Evolutionary conservation across 2,329 filamentous ascomycete genomes (phyloP), one percentile per base, ranked within the genome.

Genomic region (Fusarium sambucinum): DNA sequence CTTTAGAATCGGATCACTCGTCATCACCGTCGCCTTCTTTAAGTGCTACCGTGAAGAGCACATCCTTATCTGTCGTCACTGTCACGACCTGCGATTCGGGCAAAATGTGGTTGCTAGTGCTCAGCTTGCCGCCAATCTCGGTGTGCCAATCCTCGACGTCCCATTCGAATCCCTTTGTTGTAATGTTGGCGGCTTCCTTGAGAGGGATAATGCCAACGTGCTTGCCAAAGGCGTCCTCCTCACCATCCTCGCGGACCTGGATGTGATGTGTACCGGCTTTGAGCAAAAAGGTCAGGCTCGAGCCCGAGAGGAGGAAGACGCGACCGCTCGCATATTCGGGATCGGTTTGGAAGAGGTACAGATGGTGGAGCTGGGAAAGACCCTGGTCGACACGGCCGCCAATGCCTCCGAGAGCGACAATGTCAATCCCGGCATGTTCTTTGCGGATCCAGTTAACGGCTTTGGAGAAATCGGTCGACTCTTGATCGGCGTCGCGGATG

Each of bases 311-410:
- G 11, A 99, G 86, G 79, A 90, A 97, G 68, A 98, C 79, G 27
- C 86, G 81, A 7, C 89, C 89, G 13, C 80, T 71, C 29, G 78
- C 76, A 61, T 87, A 86, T 25, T 75, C 76, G 0, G 84, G 80
- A 44, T 86, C 80, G 13, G 78, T 71, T 74, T 90, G 87, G 77
- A 87, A 89, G 48, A 87, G 78, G 71, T 88, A 94, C 45, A 98
- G 84, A 76, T 97, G 92, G 77, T 97, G 93, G 53, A 99, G 85
- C 73, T 97, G 90, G 59, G 93, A 94, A 47, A 99, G 85, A 3
- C 91, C 95, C 77, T 99, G 96, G 78, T 99, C 96, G 17, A 98
- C 92, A 30, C 96, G 89, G 9, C 96, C 96, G 42, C 93, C 93
- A 1, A 98, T 85, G 3, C 94, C 93, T 40, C 95, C 94, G 9